These are phyloP conservation scores for Rostrohypoxylon terebratum DNA, from an alignment of 495 filamentous ascomycete species.

Conservation along the genomic window DNA sequence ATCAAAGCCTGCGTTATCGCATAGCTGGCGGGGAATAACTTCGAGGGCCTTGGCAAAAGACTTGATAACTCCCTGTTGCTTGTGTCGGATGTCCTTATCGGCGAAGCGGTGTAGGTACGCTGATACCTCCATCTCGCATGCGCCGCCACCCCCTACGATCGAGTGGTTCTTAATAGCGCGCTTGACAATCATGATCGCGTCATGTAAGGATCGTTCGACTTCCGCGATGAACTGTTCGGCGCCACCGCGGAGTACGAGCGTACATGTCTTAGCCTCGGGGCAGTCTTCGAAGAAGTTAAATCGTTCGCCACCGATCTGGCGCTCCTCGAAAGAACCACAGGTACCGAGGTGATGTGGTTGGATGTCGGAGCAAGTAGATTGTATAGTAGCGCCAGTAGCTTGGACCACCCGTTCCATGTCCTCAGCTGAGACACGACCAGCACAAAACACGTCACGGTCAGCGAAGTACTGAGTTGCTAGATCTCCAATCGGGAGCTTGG, in stretches of 20 bases:
- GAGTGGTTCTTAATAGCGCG: slow-evolving; percentile 91
- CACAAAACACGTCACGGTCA: slow-evolving; percentile 98
- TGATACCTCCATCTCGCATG: slow-evolving; percentile 96
- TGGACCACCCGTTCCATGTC: slow-evolving; percentile 97
- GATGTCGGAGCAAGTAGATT: slow-evolving; percentile 98
- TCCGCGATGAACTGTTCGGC: slow-evolving; percentile 99
- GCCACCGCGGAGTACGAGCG: slow-evolving; percentile 91
- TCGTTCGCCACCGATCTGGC: slow-evolving; percentile 95
- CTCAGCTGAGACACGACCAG: slow-evolving; percentile 89
- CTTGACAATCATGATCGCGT: slow-evolving; percentile 99
- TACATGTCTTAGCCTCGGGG: slow-evolving; percentile 95
- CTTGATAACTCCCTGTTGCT: slow-evolving; percentile 98
- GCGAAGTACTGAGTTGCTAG: slow-evolving; percentile 98
- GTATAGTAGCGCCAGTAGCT: slow-evolving; percentile 90
- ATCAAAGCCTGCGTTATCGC: slow-evolving; percentile 98
- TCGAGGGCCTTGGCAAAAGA: slow-evolving; percentile 97
- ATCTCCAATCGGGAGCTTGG: slow-evolving; percentile 97
- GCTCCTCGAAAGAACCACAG: slow-evolving; percentile 91
- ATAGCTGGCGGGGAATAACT: slow-evolving; percentile 94
- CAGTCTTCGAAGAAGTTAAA: slow-evolving; percentile 99
- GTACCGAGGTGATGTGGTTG: slow-evolving; percentile 88
- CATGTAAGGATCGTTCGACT: slow-evolving; percentile 95
- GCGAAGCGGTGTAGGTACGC: slow-evolving; percentile 91
- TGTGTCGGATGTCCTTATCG: slow-evolving; percentile 89
- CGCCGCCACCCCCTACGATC: slow-evolving; percentile 96